These are phyloP conservation scores for Rubia occidens DNA, from an alignment of 305 asterid species.

Conservation along the genomic window DNA sequence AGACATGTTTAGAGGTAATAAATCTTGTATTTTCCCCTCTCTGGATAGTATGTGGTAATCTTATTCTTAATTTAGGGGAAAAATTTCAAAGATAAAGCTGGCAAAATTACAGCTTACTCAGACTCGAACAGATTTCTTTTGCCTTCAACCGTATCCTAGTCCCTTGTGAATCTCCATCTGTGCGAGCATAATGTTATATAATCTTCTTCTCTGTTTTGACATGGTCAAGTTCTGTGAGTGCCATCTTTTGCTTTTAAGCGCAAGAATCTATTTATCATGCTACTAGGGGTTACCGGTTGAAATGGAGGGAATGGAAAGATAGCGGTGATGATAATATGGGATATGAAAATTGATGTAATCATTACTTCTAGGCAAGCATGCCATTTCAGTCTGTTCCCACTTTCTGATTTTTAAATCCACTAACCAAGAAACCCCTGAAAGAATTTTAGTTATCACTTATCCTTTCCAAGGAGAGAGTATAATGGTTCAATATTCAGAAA, in stretches of 20 bases:
- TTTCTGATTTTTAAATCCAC: no score
- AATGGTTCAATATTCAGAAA: neutral
- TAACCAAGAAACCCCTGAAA: neutral
- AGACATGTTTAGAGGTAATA: constrained; percentile 15
- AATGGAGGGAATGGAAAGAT: neutral
- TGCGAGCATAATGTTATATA: neutral
- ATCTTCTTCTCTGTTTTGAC: neutral
- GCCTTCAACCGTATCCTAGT: neutral
- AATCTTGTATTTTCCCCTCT: neutral
- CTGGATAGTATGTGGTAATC: neutral
- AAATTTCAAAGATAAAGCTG: neutral
- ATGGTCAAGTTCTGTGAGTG: neutral
- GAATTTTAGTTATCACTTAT: neutral
- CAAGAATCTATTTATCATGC: neutral
- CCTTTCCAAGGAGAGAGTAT: neutral
- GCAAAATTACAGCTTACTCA: neutral
- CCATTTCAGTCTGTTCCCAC: neutral
- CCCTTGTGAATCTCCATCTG: neutral
- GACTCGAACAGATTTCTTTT: neutral
- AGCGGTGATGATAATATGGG: neutral
- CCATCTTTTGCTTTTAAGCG: neutral
- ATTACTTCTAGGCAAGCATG: neutral
- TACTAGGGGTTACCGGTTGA: neutral
- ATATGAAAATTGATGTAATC: neutral
- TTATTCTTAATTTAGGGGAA: neutral